Base-by-base conservation (phyloP, 805 yeast species). In the Saccharomycodes ludwigii region DNA sequence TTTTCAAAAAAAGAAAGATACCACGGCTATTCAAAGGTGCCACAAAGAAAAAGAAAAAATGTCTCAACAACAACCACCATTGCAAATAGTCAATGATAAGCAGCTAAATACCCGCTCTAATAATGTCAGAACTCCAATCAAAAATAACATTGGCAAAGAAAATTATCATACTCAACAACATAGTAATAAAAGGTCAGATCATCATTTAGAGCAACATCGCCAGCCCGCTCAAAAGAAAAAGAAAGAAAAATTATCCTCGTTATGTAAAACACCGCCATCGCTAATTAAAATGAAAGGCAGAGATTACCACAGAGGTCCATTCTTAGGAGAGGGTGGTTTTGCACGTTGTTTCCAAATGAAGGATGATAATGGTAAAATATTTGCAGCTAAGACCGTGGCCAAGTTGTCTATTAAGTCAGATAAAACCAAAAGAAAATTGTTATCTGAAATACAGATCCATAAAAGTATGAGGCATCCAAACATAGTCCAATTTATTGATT, bases 321-420 rank as follows among this genome's bases (percentile, higher is more conserved):
- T 85, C 47, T 64, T 91, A 21, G 98, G 98, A 22, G 97, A 88
- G 61, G 99, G 99, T 38, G 99, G 99, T 0, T 91, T 91, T 64
- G 99, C 98, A 12, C 73, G 97, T 50, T 91, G 99, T 53, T 91
- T 91, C 60, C 96, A 91, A 55, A 91, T 91, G 66, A 83, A 80
- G 52, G 95, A 86, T 58, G 79, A 84, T 39, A 63, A 71, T 41
- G 97, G 97, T 21, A 72, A 73, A 48, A 69, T 82, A 2, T 91
- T 66, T 56, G 99, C 98, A 13, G 98, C 98, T 20, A 91, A 91
- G 52, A 93, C 98, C 0, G 94, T 91, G 22, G 98, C 99, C 33
- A 91, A 91, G 57, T 86, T 86, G 0, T 85, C 96, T 8, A 78
- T 91, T 43, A 81, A 78, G 43, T 77, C 80, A 38, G 94, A 82